Conservation (phyloP, 1,284 basidiomycete species). For the Melanopsichium pennsylvanicum region DNA sequence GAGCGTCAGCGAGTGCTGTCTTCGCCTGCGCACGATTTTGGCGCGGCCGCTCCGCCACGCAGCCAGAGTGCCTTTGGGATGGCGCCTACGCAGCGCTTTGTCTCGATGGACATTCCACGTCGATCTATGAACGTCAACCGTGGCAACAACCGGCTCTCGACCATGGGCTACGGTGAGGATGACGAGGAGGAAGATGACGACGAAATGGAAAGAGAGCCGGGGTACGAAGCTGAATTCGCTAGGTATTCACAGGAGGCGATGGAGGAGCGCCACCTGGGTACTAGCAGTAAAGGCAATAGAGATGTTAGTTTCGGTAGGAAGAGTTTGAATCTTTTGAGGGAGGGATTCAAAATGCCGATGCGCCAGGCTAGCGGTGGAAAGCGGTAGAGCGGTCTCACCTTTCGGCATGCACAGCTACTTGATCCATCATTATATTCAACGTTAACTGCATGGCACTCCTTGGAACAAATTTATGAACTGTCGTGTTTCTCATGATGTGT, state of each 20-base stretch:
- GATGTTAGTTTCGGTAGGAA: slow-evolving; percentile 38
- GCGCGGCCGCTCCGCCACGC: slow-evolving; percentile 20
- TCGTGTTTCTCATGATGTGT: too few relatives aligned
- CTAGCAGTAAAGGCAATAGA: slow-evolving; percentile 2
- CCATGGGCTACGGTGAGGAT: slow-evolving; percentile 13
- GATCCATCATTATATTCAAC: too few relatives aligned
- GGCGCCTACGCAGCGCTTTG: slow-evolving; percentile 35
- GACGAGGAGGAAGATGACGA: slow-evolving; percentile 37
- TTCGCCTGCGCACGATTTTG: slow-evolving; percentile 17
- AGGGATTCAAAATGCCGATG: slow-evolving; percentile 36
- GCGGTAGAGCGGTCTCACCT: background rate
- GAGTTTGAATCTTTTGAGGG: slow-evolving; percentile 39
- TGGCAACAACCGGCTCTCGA: slow-evolving; percentile 13
- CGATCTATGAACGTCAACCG: slow-evolving; percentile 31
- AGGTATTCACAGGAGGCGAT: slow-evolving; percentile 36
- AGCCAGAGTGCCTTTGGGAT: slow-evolving; percentile 52
- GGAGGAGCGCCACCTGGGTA: slow-evolving; percentile 10
- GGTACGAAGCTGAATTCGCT: slow-evolving; percentile 42
- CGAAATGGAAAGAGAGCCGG: slow-evolving; percentile 40
- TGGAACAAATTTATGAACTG: too few relatives aligned
- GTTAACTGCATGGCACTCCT: too few relatives aligned
- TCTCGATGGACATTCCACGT: slow-evolving; percentile 36
- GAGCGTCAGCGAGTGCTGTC: slow-evolving; percentile 44
- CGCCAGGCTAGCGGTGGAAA: background rate
- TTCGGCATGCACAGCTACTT: too few relatives aligned